Conservation (phyloP, 768 basidiomycete species). For the Agrocybe praecox region DNA sequence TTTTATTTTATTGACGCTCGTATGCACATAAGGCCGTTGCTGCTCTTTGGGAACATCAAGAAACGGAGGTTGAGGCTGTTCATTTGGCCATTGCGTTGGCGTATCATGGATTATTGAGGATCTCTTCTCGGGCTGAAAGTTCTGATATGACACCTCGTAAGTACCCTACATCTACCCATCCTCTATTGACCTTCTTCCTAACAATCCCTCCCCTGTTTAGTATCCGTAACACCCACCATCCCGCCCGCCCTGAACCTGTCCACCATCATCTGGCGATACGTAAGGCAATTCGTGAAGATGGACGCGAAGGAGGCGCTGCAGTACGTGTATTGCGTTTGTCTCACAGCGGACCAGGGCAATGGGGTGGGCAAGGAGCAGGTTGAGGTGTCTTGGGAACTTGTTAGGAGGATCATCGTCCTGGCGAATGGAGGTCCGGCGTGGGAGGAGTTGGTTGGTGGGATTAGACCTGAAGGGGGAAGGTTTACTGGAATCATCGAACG, state of each 20-base stretch:
- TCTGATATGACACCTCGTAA: constrained; percentile 83
- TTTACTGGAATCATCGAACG: constrained; percentile 89
- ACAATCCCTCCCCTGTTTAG: constrained; percentile 33
- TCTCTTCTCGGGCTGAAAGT: constrained; percentile 79
- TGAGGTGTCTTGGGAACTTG: constrained; percentile 79
- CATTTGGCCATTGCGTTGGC: constrained; percentile 91
- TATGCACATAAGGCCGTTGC: constrained; percentile 70
- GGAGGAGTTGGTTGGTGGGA: constrained; percentile 95
- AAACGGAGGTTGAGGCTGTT: constrained; percentile 91
- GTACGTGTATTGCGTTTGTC: constrained; percentile 87
- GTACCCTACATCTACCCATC: constrained; percentile 24
- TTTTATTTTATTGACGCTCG: not conserved
- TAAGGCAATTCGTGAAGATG: constrained; percentile 89
- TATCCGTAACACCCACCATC: constrained; percentile 66
- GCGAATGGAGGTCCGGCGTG: constrained; percentile 81
- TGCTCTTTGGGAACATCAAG: constrained; percentile 83
- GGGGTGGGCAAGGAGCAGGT: constrained; percentile 84
- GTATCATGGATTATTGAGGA: constrained; percentile 90
- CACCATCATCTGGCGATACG: constrained; percentile 89
- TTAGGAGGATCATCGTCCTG: constrained; percentile 75
- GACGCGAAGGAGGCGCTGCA: constrained; percentile 94
- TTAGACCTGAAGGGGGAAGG: constrained; percentile 86
- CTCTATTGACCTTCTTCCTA: not conserved
- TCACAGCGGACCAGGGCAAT: constrained; percentile 69
- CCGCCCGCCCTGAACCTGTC: constrained; percentile 80